Percentiles rank a stretch among this genome's conserved stretches.
Evolutionary conservation across 225 moss, liverwort and hornwort genomes (phyloP).

Genomic region (Straminergon stramineum): DNA sequence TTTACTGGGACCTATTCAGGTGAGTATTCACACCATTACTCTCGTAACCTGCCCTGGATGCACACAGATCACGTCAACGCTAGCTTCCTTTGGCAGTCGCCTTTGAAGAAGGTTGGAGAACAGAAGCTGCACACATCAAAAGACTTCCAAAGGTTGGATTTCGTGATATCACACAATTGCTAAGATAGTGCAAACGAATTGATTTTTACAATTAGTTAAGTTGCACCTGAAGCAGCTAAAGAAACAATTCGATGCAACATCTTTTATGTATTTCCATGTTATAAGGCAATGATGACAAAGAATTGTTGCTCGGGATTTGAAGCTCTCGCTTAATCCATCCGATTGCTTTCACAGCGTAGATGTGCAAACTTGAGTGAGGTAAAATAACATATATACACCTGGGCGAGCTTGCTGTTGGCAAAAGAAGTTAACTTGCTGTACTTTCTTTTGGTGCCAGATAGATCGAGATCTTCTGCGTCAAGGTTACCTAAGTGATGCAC

Average conservation of each 20-base stretch:
- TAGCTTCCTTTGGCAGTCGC: conserved; percentile 52
- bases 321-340: not conserved
- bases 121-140: conserved; percentile 34
- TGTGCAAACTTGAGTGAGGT: not conserved
- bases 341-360: not conserved
- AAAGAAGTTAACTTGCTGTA: conserved; percentile 29
- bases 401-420: conserved; percentile 77
- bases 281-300: not conserved
- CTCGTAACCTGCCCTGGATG: conserved; percentile 81
- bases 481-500: conserved; percentile 65
- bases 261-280: not conserved
- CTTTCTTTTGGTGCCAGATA: conserved; percentile 29
- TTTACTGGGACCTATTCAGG: not conserved
- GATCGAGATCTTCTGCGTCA: conserved; percentile 48
- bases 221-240: not conserved
- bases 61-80: conserved; percentile 65
- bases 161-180: not conserved
- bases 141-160: not conserved
- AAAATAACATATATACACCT: conserved; percentile 32
- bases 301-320: not conserved
- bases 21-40: conserved; percentile 34
- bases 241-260: not conserved
- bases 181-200: not conserved
- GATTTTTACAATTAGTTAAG: not conserved
- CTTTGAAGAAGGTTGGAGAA: conserved; percentile 75